Evolutionary conservation across 768 basidiomycete species (phyloP).

Genomic region (Calocybe cyanea): DNA sequence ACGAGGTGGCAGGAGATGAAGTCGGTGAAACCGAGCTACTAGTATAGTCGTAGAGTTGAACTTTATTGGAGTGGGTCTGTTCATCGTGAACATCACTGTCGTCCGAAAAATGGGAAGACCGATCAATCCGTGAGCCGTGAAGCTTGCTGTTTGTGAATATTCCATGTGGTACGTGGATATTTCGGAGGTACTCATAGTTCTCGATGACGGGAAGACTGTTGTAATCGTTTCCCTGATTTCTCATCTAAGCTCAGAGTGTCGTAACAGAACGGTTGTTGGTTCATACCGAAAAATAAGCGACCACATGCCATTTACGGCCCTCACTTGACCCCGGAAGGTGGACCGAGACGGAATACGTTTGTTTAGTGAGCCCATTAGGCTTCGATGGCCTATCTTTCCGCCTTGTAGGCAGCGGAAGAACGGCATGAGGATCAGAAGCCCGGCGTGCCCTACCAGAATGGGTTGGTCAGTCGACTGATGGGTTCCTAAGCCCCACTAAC

Average conservation of each 20-base stretch:
- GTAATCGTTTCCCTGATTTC: conserved; percentile 60
- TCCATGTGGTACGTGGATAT: conserved; percentile 62
- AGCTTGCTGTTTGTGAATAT: conserved; percentile 72
- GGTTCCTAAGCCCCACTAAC: conserved; percentile 31
- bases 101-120: conserved; percentile 42
- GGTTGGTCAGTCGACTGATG: conserved; percentile 8
- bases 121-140: conserved; percentile 35
- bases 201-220: conserved; percentile 68
- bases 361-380: conserved; percentile 79
- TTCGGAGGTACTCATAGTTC: conserved; percentile 69
- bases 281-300: conserved; percentile 76
- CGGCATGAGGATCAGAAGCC: conserved; percentile 57
- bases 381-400: conserved; percentile 78
- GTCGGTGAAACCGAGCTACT: conserved; percentile 9
- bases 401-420: conserved; percentile 56
- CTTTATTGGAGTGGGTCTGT: conserved; percentile 15
- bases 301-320: conserved; percentile 77
- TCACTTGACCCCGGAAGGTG: conserved; percentile 55
- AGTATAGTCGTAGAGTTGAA: conserved; percentile 18
- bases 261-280: conserved; percentile 1
- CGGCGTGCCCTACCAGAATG: conserved; percentile 43
- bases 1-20: conserved; percentile 17
- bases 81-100: conserved; percentile 40
- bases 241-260: conserved; percentile 4
- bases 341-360: conserved; percentile 78